These are phyloP conservation scores for Pseudisothecium myosuroides DNA, from an alignment of 225 moss, liverwort and hornwort species.

Conservation along the genomic window DNA sequence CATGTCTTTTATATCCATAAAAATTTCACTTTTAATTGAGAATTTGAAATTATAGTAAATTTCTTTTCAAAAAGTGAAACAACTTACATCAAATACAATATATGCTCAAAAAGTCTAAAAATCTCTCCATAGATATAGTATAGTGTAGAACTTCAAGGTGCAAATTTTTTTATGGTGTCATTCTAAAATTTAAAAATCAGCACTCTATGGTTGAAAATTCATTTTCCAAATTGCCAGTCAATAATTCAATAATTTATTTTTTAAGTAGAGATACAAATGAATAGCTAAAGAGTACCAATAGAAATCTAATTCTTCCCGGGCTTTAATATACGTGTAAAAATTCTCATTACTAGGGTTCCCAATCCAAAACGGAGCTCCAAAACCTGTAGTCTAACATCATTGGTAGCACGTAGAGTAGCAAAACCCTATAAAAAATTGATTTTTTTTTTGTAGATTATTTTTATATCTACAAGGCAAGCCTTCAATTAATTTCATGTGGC, in stretches of 20 bases:
- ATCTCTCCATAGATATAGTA: fast-evolving
- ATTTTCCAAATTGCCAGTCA: background rate
- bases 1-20: background rate
- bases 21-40: fast-evolving
- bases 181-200: fast-evolving
- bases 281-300: background rate
- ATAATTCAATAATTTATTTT: background rate
- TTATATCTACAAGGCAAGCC: background rate
- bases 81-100: too few relatives aligned
- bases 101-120: fast-evolving
- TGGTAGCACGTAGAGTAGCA: fast-evolving
- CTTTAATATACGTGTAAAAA: fast-evolving
- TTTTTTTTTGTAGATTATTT: background rate
- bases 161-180: fast-evolving
- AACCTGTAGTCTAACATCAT: fast-evolving
- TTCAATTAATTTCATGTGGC: background rate
- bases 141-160: background rate
- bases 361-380: fast-evolving
- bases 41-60: background rate
- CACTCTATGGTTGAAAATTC: background rate
- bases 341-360: fast-evolving
- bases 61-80: background rate
- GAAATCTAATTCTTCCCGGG: fast-evolving
- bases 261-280: too few relatives aligned
- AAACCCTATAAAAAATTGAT: fast-evolving